A percentile compares a stretch with the other conserved stretches of the same genome.
Evolutionary conservation across 257 asterid species (phyloP).

Genomic region (Fraxinus excelsior): DNA sequence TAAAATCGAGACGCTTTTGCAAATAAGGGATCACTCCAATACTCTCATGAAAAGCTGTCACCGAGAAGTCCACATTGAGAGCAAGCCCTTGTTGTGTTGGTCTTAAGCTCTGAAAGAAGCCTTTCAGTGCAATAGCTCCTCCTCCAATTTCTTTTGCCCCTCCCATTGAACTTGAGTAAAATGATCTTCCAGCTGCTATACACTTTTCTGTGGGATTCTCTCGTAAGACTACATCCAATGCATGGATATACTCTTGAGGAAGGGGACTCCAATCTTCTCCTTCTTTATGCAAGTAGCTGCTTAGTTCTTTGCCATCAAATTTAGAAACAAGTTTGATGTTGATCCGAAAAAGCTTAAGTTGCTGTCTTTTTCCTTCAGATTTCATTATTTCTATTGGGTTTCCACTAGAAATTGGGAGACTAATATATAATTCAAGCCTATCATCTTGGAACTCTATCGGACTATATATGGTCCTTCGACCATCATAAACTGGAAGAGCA

Average conservation of each 20-base stretch:
- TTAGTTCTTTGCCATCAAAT: conserved; percentile 62
- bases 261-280: conserved; percentile 52
- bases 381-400: conserved; percentile 24
- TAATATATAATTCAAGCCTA: conserved; percentile 63
- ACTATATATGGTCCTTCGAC: conserved; percentile 73
- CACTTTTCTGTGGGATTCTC: conserved; percentile 75
- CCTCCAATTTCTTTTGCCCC: conserved; percentile 84
- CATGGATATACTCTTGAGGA: conserved; percentile 96
- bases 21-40: conserved; percentile 82
- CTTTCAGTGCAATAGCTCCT: conserved; percentile 81
- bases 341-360: conserved; percentile 60
- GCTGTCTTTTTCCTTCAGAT: conserved; percentile 24
- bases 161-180: conserved; percentile 71
- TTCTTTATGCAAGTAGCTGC: conserved; percentile 49
- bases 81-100: conserved; percentile 96
- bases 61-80: conserved; percentile 86
- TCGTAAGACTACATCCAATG: conserved; percentile 80
- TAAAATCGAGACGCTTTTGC: conserved; percentile 65
- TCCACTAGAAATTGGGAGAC: conserved; percentile 53
- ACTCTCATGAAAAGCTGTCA: conserved; percentile 93
- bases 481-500: conserved; percentile 83
- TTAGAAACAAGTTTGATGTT: conserved; percentile 82
- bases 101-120: conserved; percentile 91
- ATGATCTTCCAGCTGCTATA: conserved; percentile 59
- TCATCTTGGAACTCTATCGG: conserved; percentile 75